Percentiles rank a stretch among this genome's conserved stretches.
These are phyloP conservation scores for Dendrocalamus sinicus DNA, from an alignment of 176 grass and related monocot genomes.

Conservation along the genomic window DNA sequence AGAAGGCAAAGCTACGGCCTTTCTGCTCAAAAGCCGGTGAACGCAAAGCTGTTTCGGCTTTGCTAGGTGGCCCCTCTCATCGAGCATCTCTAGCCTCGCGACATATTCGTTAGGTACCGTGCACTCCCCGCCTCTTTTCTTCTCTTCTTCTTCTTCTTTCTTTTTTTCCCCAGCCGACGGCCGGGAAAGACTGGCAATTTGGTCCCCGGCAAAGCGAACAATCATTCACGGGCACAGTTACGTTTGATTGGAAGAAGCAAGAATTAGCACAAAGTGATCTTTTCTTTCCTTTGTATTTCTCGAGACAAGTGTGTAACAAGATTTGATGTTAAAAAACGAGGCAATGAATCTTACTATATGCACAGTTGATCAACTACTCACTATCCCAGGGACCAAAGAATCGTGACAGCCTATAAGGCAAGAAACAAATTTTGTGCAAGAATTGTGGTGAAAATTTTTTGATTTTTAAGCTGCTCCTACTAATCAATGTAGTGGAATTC, in stretches of 20 bases:
- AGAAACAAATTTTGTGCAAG: conserved; percentile 55
- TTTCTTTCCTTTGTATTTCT: conserved; percentile 1
- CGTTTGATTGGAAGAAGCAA: background rate
- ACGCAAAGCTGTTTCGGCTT: conserved; percentile 42
- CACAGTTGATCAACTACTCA: conserved; percentile 46
- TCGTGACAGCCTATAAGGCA: conserved; percentile 2
- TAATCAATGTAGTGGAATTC: conserved; percentile 7
- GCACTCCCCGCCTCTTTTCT: background rate
- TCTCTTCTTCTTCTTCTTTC: background rate
- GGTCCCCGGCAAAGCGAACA: conserved; percentile 13
- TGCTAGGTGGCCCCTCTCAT: conserved; percentile 23
- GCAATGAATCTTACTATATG: conserved; percentile 26
- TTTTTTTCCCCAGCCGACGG: background rate
- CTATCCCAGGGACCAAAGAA: conserved; percentile 35
- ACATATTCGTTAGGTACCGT: conserved; percentile 43
- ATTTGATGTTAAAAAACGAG: background rate
- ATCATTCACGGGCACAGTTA: background rate
- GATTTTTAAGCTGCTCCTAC: background rate
- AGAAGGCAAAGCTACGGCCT: conserved; percentile 41
- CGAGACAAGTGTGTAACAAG: background rate
- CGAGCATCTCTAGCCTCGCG: conserved; percentile 41
- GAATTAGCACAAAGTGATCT: background rate
- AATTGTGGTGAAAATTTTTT: background rate
- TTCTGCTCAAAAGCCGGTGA: conserved; percentile 51
- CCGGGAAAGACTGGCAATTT: conserved; percentile 25